phyloP scores from a whole-genome alignment of 306 rosid species.

The Prosopis cineraria region DNA sequence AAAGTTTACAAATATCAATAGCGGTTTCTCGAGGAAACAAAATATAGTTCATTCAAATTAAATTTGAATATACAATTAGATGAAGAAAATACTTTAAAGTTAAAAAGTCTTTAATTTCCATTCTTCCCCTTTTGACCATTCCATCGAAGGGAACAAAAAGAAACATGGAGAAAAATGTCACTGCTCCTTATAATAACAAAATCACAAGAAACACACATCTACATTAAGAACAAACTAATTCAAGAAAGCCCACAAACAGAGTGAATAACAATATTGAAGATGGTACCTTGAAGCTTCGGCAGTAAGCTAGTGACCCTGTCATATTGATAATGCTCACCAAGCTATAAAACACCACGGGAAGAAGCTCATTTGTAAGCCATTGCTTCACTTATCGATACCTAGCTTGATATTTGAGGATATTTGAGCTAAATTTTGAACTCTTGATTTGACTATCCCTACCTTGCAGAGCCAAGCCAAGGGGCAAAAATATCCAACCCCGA shows the following conservation, averaged over 20 bases:
- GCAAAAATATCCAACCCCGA: neutral
- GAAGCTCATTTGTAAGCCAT: constrained; percentile 45
- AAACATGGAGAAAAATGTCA: constrained; percentile 1
- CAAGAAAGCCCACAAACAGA: neutral
- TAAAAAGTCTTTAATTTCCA: constrained; percentile 7
- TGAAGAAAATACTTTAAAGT: neutral
- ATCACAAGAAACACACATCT: neutral
- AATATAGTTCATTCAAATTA: neutral
- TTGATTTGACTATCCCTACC: constrained; percentile 22
- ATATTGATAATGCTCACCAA: constrained; percentile 53
- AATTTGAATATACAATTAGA: neutral
- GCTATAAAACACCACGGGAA: constrained; percentile 45
- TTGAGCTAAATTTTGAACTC: constrained; percentile 30
- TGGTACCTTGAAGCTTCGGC: constrained; percentile 72
- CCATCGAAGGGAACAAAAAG: neutral
- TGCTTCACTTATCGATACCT: constrained; percentile 29
- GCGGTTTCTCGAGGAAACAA: neutral
- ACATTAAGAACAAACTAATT: constrained; percentile 13
- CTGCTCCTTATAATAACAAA: neutral
- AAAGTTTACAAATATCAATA: neutral
- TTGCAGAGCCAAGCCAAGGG: constrained; percentile 20
- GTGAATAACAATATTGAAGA: neutral
- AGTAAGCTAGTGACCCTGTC: constrained; percentile 66
- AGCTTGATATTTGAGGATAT: constrained; percentile 23
- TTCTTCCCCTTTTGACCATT: neutral